These are phyloP conservation scores for Cystobasidium onofrii DNA, from an alignment of 768 basidiomycete genomes.

Conservation along the genomic window DNA sequence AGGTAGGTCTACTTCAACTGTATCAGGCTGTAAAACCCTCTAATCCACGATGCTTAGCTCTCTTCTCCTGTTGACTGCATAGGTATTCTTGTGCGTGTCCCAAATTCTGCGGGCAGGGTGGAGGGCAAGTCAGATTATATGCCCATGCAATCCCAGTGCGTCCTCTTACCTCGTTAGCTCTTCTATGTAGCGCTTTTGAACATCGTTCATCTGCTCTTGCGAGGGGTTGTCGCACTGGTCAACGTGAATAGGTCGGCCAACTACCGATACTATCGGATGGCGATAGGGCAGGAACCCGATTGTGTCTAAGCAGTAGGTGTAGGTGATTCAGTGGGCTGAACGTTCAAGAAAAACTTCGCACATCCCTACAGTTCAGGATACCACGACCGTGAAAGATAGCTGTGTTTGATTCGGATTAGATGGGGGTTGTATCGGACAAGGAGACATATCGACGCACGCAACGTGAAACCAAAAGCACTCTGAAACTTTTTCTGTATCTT, in stretches of 20 bases:
- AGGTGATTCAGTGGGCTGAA: too few relatives aligned
- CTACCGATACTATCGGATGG: slow-evolving; percentile 88
- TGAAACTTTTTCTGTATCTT: slow-evolving; percentile 84
- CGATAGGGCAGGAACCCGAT: slow-evolving; percentile 93
- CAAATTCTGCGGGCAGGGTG: slow-evolving; percentile 60
- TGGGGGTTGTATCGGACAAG: not conserved
- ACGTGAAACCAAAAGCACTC: slow-evolving; percentile 82
- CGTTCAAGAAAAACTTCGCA: too few relatives aligned
- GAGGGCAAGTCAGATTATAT: not conserved
- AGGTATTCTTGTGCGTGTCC: slow-evolving; percentile 85
- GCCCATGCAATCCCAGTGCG: not conserved
- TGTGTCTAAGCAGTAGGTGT: slow-evolving; percentile 59
- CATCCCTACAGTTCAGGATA: slow-evolving; percentile 83
- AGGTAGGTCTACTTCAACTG: too few relatives aligned
- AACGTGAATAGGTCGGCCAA: slow-evolving; percentile 80
- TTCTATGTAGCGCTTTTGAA: slow-evolving; percentile 80
- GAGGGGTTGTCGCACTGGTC: slow-evolving; percentile 68
- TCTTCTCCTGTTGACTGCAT: slow-evolving; percentile 19
- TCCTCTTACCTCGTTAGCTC: slow-evolving; percentile 71
- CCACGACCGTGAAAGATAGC: slow-evolving; percentile 93
- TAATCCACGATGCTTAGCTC: slow-evolving; percentile 32
- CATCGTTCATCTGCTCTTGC: slow-evolving; percentile 66
- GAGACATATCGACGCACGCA: slow-evolving; percentile 48
- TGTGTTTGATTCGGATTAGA: not conserved
- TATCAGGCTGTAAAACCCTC: too few relatives aligned